Evolutionary conservation across 192 early-diverging fungal species (phyloP).

Genomic region (Coemansia sp.): DNA sequence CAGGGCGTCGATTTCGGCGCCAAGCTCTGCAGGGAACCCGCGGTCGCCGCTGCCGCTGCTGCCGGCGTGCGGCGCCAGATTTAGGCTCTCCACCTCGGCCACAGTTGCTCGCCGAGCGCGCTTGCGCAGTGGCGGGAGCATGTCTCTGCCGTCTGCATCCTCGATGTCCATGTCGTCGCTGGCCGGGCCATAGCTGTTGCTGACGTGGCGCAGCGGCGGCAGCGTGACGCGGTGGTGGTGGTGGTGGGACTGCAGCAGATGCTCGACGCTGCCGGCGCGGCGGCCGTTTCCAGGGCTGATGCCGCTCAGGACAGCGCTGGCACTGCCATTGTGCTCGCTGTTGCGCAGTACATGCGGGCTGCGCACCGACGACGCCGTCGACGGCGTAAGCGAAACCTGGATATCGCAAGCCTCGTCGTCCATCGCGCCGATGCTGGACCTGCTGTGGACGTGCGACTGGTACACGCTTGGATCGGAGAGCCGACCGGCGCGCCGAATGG

Average conservation of each 20-base stretch:
- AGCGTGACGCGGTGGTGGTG: no score
- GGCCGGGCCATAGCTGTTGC: constrained; percentile 10
- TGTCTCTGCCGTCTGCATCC: background rate
- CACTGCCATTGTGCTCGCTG: background rate
- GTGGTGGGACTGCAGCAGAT: background rate
- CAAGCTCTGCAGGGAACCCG: constrained; percentile 11
- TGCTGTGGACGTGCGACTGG: constrained; percentile 17
- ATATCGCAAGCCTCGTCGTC: constrained; percentile 49
- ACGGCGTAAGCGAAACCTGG: constrained; percentile 48
- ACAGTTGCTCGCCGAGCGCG: constrained; percentile 37
- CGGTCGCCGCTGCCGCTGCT: background rate
- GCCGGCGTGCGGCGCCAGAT: background rate
- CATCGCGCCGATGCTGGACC: constrained; percentile 9
- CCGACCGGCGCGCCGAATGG: constrained; percentile 27
- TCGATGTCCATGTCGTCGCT: constrained; percentile 18
- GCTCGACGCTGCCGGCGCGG: background rate
- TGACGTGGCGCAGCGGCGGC: background rate
- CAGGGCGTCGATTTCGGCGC: constrained; percentile 29
- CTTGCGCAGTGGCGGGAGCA: constrained; percentile 18
- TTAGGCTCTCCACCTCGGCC: constrained; percentile 21
- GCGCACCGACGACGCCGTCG: constrained; percentile 14
- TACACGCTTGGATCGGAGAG: constrained; percentile 47
- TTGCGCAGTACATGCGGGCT: constrained; percentile 2
- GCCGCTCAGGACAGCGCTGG: background rate
- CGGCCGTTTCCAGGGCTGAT: background rate